A percentile compares a stretch with the other conserved stretches of the same genome.
These are phyloP conservation scores for Linum tenue DNA, from an alignment of 345 rosid species.

Conservation along the genomic window DNA sequence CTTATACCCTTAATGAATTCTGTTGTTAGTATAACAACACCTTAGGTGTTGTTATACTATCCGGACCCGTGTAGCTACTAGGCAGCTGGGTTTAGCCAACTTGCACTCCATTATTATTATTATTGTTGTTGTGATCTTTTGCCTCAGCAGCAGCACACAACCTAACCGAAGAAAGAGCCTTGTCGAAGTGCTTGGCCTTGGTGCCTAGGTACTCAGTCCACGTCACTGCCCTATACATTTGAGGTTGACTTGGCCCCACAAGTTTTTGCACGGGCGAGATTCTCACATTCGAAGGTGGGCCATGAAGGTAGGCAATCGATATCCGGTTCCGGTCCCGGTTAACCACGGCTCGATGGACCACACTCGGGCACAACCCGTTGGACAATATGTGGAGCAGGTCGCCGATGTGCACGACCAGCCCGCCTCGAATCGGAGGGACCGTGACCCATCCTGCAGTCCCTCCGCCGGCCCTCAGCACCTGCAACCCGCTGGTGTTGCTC, in stretches of 20 bases:
- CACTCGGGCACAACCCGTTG: neutral
- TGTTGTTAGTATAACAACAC: too few relatives aligned
- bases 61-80: too few relatives aligned
- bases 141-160: neutral
- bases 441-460: neutral
- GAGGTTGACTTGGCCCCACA: slow-evolving; percentile 42
- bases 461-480: neutral
- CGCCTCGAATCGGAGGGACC: neutral
- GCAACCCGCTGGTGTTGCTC: slow-evolving; percentile 9
- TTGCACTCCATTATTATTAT: neutral
- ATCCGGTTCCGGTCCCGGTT: slow-evolving; percentile 38
- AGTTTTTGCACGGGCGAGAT: slow-evolving; percentile 56
- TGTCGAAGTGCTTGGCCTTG: slow-evolving; percentile 65
- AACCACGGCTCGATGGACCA: neutral
- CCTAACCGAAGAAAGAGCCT: slow-evolving; percentile 22
- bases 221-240: slow-evolving; percentile 64
- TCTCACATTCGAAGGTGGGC: slow-evolving; percentile 49
- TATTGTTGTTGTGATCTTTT: too few relatives aligned
- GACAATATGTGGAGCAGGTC: neutral
- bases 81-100: neutral
- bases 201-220: slow-evolving; percentile 72
- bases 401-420: neutral
- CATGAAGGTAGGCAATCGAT: slow-evolving; percentile 63
- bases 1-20: too few relatives aligned
- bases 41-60: too few relatives aligned